Base-by-base conservation (phyloP, 2,329 filamentous ascomycete species). In the Diaporthe sp. region DNA sequence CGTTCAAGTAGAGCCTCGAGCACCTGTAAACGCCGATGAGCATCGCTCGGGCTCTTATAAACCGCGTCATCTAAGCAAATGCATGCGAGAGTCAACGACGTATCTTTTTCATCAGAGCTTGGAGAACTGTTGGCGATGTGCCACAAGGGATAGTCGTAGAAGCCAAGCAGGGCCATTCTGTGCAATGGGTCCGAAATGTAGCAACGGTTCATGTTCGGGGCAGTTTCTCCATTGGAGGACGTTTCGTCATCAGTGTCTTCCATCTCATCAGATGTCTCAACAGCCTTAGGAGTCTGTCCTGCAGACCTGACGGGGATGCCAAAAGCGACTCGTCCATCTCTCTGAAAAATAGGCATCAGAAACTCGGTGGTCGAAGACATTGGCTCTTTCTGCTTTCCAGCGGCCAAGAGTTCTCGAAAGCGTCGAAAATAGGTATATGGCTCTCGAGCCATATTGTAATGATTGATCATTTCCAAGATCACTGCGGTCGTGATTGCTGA, bases 311-410 rank as follows among this genome's bases (percentile, higher is more conserved):
- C 33, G 7, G 10, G 0, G 19, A 38, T 13, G 6, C 2, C 4
- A 12, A 1, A 1, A 25, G 12, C 4, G 35, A 12, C 28, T 22
- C 9, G 1, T 22, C 12, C 30, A 5, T 40, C 28, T 6, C 2
- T 3, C 45, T 13, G 4, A 2, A 12, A 4, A 13, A 7, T 4
- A 7, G 19, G 2, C 19, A 40, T 28, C 3, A 35, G n/a, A 28
- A n/a, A 1, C 2, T 5, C 22, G 3, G 25, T 13, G 4, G 6
- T 30, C 2, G 3, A 30, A 33, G 4, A 0, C 5, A 15, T 9
- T 15, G 3, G 3, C 4, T 22, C 17, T 7, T 2, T 30, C 10
- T 38, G 19, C 12, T 47, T 25, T 13, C 17, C 19, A 25, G 52
- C 7, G 19, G 54, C 25, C 3, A 47, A 9, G 3, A 71, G 8